phyloP scores from a whole-genome alignment of 228 moss, liverwort and hornwort species.

The Sphagnum magellanicum region DNA sequence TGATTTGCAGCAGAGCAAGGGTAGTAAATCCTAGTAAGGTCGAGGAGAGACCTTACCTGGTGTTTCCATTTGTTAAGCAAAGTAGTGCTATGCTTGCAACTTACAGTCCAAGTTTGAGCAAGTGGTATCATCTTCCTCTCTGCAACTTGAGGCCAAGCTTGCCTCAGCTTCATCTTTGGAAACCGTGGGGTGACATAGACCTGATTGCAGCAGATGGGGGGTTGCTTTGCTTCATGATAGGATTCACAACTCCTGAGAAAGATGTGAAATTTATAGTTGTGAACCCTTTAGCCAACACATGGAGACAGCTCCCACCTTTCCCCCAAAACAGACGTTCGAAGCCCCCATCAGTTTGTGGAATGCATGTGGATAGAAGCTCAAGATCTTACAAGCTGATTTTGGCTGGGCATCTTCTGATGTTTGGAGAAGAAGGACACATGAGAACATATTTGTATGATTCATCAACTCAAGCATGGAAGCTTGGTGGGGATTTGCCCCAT shows the following conservation, averaged over 20 bases:
- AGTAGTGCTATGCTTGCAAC: conserved; percentile 21
- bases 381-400: conserved; percentile 34
- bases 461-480: conserved; percentile 23
- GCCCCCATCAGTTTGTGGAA: conserved; percentile 39
- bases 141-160: conserved; percentile 26
- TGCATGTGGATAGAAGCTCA: conserved; percentile 33
- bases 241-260: conserved; percentile 36
- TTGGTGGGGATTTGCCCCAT: conserved; percentile 32
- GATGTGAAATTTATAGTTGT: conserved; percentile 42
- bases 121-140: conserved; percentile 39
- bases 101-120: conserved; percentile 31
- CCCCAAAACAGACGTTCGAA: conserved; percentile 22
- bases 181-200: conserved; percentile 28
- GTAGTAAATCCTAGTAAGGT: conserved; percentile 3
- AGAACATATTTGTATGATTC: conserved; percentile 37
- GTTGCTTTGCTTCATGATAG: conserved; percentile 44
- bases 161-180: conserved; percentile 21
- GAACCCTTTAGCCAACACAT: conserved; percentile 28
- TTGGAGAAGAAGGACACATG: conserved; percentile 25
- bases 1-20: conserved; percentile 15
- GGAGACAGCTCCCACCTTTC: conserved; percentile 34
- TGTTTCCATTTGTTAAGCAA: conserved; percentile 26
- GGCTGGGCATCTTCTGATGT: conserved; percentile 35
- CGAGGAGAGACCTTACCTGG: conserved; percentile 13
- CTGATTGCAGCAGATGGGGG: conserved; percentile 37